Conservation (phyloP, 306 rosid genomes). For the Quercus agrifolia region DNA sequence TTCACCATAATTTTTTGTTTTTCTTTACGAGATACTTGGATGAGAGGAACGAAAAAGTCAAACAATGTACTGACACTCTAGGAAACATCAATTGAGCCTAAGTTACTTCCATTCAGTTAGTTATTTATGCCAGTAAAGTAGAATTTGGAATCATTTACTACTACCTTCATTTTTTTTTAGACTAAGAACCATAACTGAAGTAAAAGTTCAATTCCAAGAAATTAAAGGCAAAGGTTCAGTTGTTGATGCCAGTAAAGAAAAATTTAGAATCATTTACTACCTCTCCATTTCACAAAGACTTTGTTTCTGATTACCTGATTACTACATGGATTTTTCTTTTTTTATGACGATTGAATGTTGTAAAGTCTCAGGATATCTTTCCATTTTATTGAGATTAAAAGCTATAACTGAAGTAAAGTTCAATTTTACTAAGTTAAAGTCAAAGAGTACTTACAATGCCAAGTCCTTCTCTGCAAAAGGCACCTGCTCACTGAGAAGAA, state of each 20-base stretch:
- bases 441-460: slow-evolving; percentile 62
- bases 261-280: not conserved
- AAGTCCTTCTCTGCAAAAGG: slow-evolving; percentile 68
- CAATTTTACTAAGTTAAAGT: slow-evolving; percentile 14
- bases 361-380: not conserved
- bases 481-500: slow-evolving; percentile 77
- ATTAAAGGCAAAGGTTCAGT: slow-evolving; percentile 13
- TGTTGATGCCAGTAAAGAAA: not conserved
- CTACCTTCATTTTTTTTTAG: not conserved
- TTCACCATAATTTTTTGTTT: slow-evolving; percentile 10
- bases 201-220: slow-evolving; percentile 7
- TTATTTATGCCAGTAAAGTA: not conserved
- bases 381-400: slow-evolving; percentile 18
- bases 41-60: not conserved
- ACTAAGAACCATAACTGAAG: slow-evolving; percentile 14
- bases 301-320: not conserved
- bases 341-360: not conserved
- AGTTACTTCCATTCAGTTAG: not conserved
- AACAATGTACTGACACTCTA: not conserved
- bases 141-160: not conserved
- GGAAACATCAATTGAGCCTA: not conserved
- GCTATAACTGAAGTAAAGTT: slow-evolving; percentile 13
- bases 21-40: slow-evolving; percentile 3
- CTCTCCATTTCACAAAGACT: not conserved
- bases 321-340: not conserved